These are phyloP conservation scores for Pythium folliculosum DNA, from an alignment of 352 stramenopile genomes.

Conservation along the genomic window DNA sequence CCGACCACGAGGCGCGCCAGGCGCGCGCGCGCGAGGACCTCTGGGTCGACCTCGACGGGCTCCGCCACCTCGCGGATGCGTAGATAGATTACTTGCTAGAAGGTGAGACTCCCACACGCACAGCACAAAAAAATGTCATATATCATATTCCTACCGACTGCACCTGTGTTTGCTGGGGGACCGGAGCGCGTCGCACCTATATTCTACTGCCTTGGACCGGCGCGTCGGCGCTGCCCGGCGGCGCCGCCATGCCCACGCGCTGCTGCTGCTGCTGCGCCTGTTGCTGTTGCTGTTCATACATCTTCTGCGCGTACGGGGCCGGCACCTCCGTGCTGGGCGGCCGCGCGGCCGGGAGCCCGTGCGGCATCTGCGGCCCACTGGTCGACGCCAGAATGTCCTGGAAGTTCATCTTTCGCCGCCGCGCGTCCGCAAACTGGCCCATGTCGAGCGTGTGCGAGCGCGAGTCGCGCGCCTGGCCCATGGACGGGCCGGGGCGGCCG, in stretches of 20 bases:
- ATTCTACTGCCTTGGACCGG: constrained; percentile 13
- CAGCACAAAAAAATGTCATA: constrained; percentile 1
- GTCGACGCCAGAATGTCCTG: constrained; percentile 83
- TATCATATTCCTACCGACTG: constrained; percentile 5
- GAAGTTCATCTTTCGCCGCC: constrained; percentile 87
- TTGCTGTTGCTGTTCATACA: constrained; percentile 28
- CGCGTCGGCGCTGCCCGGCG: not conserved
- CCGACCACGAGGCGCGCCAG: constrained; percentile 43
- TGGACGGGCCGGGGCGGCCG: constrained; percentile 42
- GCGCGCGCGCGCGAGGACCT: constrained; percentile 32
- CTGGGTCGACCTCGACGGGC: constrained; percentile 60
- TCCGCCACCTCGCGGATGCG: constrained; percentile 28
- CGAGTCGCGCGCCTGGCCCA: constrained; percentile 75
- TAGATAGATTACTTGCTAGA: no score
- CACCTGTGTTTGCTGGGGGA: no score
- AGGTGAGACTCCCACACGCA: no score
- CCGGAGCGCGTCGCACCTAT: constrained; percentile 1
- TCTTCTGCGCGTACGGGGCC: constrained; percentile 30
- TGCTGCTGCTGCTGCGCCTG: constrained; percentile 7
- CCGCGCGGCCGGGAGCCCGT: constrained; percentile 2
- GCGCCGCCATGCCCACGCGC: not conserved
- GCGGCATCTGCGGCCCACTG: constrained; percentile 10
- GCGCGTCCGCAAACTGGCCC: constrained; percentile 74
- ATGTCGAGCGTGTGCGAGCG: constrained; percentile 87
- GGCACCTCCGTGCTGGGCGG: constrained; percentile 34